Conservation (phyloP, 192 early-diverging fungal species). For the Podila verticillata region DNA sequence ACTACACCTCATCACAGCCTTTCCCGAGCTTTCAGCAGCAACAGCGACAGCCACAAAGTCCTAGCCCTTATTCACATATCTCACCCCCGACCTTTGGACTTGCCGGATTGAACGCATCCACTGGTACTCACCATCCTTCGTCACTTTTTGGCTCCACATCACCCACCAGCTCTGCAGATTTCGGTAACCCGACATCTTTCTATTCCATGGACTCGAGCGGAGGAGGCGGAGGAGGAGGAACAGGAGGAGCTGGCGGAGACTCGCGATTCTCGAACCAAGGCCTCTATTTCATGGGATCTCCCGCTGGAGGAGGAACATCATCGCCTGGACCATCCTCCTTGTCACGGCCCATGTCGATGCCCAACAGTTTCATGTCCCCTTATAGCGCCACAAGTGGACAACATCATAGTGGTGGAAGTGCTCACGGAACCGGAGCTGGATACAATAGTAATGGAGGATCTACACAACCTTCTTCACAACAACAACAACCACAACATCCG, state of each 20-base stretch:
- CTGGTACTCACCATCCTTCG: not conserved
- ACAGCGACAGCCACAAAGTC: not conserved
- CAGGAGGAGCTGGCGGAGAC: not conserved
- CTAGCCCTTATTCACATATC: not conserved
- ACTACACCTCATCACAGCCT: not conserved
- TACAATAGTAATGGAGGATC: not conserved
- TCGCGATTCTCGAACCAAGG: not conserved
- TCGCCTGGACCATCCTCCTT: not conserved
- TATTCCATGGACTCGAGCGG: not conserved
- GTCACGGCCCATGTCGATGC: constrained; percentile 2
- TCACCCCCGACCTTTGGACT: not conserved
- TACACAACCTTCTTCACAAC: too few species aligned
- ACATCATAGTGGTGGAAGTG: not conserved
- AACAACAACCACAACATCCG: not conserved
- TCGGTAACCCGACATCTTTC: not conserved
- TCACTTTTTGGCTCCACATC: not conserved
- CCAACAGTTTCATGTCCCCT: not conserved
- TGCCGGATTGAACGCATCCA: not conserved
- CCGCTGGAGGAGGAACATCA: not conserved
- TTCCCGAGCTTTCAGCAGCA: constrained; percentile 1
- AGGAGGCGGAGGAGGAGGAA: too few species aligned
- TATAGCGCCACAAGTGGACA: not conserved
- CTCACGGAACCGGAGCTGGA: not conserved
- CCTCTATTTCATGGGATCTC: not conserved
- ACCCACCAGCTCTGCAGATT: not conserved